A percentile compares a stretch with the other conserved stretches of the same genome.
Conservation (phyloP, 441 rosid genomes). For the Brassica balearica region DNA sequence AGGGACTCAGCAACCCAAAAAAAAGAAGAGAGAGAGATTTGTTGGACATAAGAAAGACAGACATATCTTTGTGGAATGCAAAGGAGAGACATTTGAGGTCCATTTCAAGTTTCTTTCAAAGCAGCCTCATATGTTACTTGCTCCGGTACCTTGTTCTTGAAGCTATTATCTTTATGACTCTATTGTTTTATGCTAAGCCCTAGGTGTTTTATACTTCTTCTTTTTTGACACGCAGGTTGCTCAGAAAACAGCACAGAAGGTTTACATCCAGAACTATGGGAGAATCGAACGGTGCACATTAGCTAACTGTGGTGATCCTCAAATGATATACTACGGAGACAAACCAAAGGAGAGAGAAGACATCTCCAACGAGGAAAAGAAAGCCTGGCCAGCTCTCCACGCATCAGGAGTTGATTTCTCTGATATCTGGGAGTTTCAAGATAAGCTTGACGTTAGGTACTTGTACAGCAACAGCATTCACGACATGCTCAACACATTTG, state of each 20-base stretch:
- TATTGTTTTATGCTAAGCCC: conserved; percentile 3
- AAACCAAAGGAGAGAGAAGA: conserved; percentile 28
- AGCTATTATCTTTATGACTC: conserved; percentile 20
- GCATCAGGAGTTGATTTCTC: conserved; percentile 78
- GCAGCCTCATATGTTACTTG: conserved; percentile 86
- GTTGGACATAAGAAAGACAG: conserved; percentile 55
- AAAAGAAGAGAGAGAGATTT: conserved; percentile 44
- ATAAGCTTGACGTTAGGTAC: conserved; percentile 76
- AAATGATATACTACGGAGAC: conserved; percentile 77
- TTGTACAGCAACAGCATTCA: conserved; percentile 82
- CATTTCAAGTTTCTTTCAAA: conserved; percentile 63
- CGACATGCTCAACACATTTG: conserved; percentile 75
- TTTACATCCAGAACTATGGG: conserved; percentile 81
- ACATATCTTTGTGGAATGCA: conserved; percentile 52
- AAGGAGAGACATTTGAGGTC: conserved; percentile 70
- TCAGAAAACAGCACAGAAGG: conserved; percentile 82
- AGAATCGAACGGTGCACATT: conserved; percentile 66
- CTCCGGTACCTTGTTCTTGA: conserved; percentile 65
- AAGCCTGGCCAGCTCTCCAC: conserved; percentile 68
- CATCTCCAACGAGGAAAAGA: conserved; percentile 61
- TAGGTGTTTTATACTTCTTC: background rate
- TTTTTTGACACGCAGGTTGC: conserved; percentile 62
- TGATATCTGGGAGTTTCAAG: conserved; percentile 78
- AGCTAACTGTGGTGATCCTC: conserved; percentile 61
- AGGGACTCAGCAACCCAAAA: conserved; percentile 35